Evolutionary conservation across 2,329 filamentous ascomycete species (phyloP), one percentile per base, ranked within the genome.

Genomic region (Bipolaris zeicola): DNA sequence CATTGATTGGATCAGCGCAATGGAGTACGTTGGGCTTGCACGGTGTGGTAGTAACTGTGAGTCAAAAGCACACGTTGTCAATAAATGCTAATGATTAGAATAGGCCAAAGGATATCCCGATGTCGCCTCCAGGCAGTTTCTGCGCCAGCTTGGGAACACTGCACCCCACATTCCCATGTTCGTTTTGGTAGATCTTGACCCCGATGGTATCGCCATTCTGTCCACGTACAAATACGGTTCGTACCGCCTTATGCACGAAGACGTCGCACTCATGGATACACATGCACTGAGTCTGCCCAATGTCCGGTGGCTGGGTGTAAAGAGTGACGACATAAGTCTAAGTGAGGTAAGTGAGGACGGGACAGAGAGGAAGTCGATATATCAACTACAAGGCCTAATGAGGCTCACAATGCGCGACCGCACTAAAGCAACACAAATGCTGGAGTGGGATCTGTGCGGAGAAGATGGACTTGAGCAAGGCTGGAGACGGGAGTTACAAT

Each of bases 41-140:
- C n/a, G 88, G 89, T 0, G 76, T 91, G n/a, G 71, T 91, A 0
- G 66, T 93, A 20, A 93, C 90, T 3, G 89, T 89, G 77, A 34
- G 78, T 26, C 20, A 13, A 14, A 33, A 13, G 14, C 44, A 39
- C 28, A 6, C 6, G 26, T 22, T n/a, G 16, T 16, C 16, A n/a
- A 18, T 14, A 11, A 54, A 24, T 22, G 14, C 60, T 68, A 45
- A 68, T 42, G 6, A 11, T 18, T 34, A n/a, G 8, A 26, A 6
- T 50, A 92, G 88, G 91, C 87, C 0, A 95, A 93, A 79, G 91
- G 91, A 1, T 95, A 92, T 67, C 90, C 91, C 0, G 91, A 95
- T 64, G 78, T 94, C 45, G 82, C 83, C 1, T 92, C 90, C 0
- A 81, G 89, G 6, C 81, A 81, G 14, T 87, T 94, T 50, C 76